These are phyloP conservation scores for Penicillium manginii DNA, from an alignment of 495 filamentous ascomycete species.

Conservation along the genomic window DNA sequence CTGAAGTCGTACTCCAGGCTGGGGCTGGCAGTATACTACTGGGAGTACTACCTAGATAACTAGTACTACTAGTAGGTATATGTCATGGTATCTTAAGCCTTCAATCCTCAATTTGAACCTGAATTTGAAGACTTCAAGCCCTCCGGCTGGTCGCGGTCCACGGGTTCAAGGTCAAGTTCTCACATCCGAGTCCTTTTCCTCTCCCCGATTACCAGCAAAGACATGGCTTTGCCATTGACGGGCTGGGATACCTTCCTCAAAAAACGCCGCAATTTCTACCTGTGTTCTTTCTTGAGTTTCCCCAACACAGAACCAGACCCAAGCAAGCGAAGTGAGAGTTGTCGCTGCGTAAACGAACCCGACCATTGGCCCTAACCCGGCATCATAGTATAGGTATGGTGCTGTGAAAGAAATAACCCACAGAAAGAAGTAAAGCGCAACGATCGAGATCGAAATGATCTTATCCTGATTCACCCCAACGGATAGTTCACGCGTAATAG, in stretches of 20 bases:
- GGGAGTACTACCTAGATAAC: no score
- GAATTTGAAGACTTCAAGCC: no score
- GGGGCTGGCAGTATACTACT: no score
- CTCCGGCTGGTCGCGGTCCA: no score
- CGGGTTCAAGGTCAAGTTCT: no score
- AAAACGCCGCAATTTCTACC: constrained; percentile 36
- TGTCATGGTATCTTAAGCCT: no score
- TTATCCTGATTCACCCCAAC: constrained; percentile 44
- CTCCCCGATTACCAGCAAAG: not conserved
- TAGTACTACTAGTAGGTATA: no score
- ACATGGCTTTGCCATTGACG: constrained; percentile 6
- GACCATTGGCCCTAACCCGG: constrained; percentile 40
- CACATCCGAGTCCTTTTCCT: no score
- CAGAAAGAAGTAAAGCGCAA: constrained; percentile 34
- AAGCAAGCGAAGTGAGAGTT: constrained; percentile 32
- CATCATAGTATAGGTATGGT: constrained; percentile 44
- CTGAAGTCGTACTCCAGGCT: no score
- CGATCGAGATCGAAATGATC: constrained; percentile 37
- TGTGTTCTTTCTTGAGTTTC: constrained; percentile 37
- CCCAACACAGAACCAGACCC: constrained; percentile 46
- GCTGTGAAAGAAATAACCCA: constrained; percentile 42
- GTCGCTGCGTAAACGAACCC: constrained; percentile 42
- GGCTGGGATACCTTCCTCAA: constrained; percentile 30
- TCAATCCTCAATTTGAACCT: no score
- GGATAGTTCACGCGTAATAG: constrained; percentile 39